These are phyloP conservation scores for Plenodomus tracheiphilus DNA, from an alignment of 2,329 filamentous ascomycete species.

Conservation along the genomic window DNA sequence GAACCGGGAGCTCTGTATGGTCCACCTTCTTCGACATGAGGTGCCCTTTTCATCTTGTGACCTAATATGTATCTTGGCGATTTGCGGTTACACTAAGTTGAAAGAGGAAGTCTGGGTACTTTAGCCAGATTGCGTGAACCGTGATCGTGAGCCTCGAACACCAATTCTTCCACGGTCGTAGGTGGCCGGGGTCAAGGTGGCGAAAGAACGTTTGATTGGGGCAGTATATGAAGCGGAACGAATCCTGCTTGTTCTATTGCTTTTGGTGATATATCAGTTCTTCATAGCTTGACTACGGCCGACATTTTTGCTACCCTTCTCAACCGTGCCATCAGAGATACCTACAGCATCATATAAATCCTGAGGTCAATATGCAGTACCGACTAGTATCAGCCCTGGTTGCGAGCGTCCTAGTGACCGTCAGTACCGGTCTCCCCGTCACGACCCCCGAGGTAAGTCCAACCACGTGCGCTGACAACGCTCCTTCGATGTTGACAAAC, in stretches of 20 bases:
- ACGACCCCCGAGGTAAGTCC: constrained; percentile 24
- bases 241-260: neutral
- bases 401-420: constrained; percentile 24
- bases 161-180: constrained; percentile 2
- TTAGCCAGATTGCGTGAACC: constrained; percentile 21
- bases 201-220: constrained; percentile 6
- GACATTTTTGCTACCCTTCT: neutral
- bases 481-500: no score
- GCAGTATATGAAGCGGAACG: constrained; percentile 2
- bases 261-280: neutral
- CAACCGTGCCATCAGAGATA: no score
- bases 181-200: constrained; percentile 5
- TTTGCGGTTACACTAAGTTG: constrained; percentile 2
- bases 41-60: neutral
- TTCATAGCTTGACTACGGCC: neutral
- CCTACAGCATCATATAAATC: neutral
- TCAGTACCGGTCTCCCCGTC: constrained; percentile 28
- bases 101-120: constrained; percentile 9
- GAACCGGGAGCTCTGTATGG: neutral
- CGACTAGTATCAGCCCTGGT: constrained; percentile 31
- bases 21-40: neutral
- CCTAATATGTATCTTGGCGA: constrained; percentile 4
- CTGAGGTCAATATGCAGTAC: constrained; percentile 26
- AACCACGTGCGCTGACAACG: neutral
- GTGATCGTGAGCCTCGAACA: constrained; percentile 19